A percentile compares a stretch with the other conserved stretches of the same genome.
Evolutionary conservation across 2,329 filamentous ascomycete genomes (phyloP).

Genomic region (Albifimbria verrucaria): DNA sequence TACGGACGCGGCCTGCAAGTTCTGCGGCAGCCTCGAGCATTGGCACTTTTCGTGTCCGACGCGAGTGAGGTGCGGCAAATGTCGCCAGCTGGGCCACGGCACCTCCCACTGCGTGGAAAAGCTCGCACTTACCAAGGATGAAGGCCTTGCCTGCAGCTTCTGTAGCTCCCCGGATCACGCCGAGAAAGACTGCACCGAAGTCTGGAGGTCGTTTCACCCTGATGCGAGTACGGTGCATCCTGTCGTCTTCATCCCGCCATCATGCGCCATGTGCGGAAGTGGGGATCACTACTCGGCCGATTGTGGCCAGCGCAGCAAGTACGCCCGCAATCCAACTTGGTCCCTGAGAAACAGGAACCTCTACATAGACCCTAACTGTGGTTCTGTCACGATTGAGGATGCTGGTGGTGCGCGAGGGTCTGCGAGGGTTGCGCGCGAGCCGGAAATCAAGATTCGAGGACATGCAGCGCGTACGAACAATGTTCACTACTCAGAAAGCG

Average conservation of each 20-base stretch:
- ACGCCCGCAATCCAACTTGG: conserved; percentile 45
- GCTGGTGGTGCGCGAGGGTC: conserved; percentile 17
- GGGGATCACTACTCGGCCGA: conserved; percentile 55
- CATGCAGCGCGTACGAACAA: conserved; percentile 32
- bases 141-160: conserved; percentile 56
- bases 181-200: conserved; percentile 55
- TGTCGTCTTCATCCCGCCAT: conserved; percentile 46
- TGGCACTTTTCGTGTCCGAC: conserved; percentile 48
- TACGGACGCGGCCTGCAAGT: conserved; percentile 42
- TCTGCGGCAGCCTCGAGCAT: conserved; percentile 45
- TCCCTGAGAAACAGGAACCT: conserved; percentile 43
- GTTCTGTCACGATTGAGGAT: conserved; percentile 34
- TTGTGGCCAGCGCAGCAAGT: conserved; percentile 34
- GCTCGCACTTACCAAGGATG: conserved; percentile 47
- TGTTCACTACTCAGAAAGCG: conserved; percentile 44
- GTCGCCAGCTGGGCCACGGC: conserved; percentile 60
- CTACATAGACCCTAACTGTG: conserved; percentile 46
- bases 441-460: conserved; percentile 30
- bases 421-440: conserved; percentile 16
- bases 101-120: conserved; percentile 52
- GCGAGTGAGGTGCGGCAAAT: conserved; percentile 52
- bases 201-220: conserved; percentile 57
- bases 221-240: conserved; percentile 37
- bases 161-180: conserved; percentile 55
- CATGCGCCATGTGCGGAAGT: conserved; percentile 55